Evolutionary conservation across 805 yeast genomes (phyloP).

Genomic region (Pachysolen tannophilus): DNA sequence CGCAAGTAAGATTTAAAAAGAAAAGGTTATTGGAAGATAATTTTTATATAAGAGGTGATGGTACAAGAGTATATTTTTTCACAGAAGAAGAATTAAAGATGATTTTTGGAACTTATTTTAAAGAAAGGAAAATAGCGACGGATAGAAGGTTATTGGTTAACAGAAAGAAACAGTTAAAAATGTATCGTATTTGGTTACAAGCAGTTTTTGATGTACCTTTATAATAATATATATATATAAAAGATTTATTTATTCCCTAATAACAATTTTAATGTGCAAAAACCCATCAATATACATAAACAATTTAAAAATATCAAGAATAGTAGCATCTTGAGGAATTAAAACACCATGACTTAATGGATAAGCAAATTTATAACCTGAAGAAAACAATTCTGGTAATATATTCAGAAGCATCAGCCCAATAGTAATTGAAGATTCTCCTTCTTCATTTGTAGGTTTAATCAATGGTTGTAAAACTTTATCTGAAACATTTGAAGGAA

Average conservation of each 20-base stretch:
- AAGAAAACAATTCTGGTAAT: constrained; percentile 42
- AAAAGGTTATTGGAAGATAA: constrained; percentile 83
- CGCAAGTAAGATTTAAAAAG: constrained; percentile 89
- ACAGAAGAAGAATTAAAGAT: constrained; percentile 83
- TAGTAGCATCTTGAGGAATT: constrained; percentile 34
- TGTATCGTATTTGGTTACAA: constrained; percentile 97
- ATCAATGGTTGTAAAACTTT: constrained; percentile 26
- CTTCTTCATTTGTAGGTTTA: constrained; percentile 8
- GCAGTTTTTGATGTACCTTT: constrained; percentile 58
- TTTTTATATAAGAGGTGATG: constrained; percentile 95
- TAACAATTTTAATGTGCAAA: constrained; percentile 43
- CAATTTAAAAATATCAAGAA: constrained; percentile 36
- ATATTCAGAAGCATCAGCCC: constrained; percentile 30
- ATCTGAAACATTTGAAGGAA: constrained; percentile 25
- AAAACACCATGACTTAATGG: constrained; percentile 51
- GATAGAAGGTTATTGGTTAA: constrained; percentile 89
- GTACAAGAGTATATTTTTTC: constrained; percentile 94
- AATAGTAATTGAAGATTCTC: constrained; percentile 20
- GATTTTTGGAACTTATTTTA: constrained; percentile 57
- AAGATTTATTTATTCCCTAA: constrained; percentile 18
- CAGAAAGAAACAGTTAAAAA: constrained; percentile 83
- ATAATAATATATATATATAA: background rate
- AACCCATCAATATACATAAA: constrained; percentile 57
- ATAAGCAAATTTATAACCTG: constrained; percentile 25
- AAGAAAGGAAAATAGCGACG: constrained; percentile 72